These are phyloP conservation scores for Fusarium tricinctum DNA, from an alignment of 2,329 filamentous ascomycete species.

Conservation along the genomic window DNA sequence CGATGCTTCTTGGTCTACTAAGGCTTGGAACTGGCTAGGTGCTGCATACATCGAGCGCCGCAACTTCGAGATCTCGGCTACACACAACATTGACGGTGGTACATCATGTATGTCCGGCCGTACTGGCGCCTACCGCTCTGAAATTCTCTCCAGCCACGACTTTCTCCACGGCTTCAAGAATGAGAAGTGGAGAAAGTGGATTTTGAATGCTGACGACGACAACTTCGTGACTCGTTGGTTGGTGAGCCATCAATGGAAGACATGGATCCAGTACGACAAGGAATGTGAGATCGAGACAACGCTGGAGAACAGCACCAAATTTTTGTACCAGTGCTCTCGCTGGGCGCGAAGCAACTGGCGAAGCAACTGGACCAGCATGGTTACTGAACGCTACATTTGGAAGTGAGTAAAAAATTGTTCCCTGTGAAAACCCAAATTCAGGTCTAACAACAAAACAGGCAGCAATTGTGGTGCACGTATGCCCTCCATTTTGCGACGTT, in stretches of 20 bases:
- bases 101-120: constrained; percentile 97
- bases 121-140: constrained; percentile 90
- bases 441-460: constrained; percentile 65
- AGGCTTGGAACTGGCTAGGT: constrained; percentile 89
- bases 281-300: constrained; percentile 95
- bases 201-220: constrained; percentile 96
- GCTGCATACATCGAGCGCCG: constrained; percentile 92
- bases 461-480: constrained; percentile 94
- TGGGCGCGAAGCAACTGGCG: constrained; percentile 99
- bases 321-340: constrained; percentile 91
- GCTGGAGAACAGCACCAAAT: constrained; percentile 88
- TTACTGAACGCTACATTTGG: constrained; percentile 87
- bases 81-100: constrained; percentile 93
- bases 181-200: constrained; percentile 89
- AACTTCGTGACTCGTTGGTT: constrained; percentile 99
- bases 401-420: constrained; percentile 72
- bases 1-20: constrained; percentile 69
- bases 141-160: constrained; percentile 86
- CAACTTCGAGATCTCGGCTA: constrained; percentile 97
- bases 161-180: constrained; percentile 93
- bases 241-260: constrained; percentile 92
- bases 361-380: constrained; percentile 92
- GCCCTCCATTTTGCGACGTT: constrained; percentile 93
- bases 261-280: constrained; percentile 92
- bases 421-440: not conserved